Conservation (phyloP, 1,139 yeast species). For the Arxiozyma slooffiae region DNA sequence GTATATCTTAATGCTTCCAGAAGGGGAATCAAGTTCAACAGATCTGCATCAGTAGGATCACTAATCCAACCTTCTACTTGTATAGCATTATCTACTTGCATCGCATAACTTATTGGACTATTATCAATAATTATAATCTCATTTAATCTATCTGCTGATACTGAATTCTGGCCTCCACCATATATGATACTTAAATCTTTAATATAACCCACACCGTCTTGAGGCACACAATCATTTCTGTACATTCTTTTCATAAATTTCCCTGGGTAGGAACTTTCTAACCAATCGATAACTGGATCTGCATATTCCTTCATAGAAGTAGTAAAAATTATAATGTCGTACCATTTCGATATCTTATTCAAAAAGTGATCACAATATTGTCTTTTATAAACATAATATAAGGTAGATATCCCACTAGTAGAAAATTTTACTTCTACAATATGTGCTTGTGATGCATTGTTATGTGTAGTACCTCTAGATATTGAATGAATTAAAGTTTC, state of each 20-base stretch:
- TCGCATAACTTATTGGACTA: conserved; percentile 79
- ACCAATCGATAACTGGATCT: conserved; percentile 91
- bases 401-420: conserved; percentile 42
- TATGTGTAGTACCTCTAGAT: conserved; percentile 51
- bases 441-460: conserved; percentile 38
- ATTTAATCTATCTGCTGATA: conserved; percentile 40
- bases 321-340: conserved; percentile 78
- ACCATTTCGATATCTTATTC: conserved; percentile 75
- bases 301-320: conserved; percentile 94
- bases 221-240: conserved; percentile 67
- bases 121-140: conserved; percentile 79
- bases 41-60: conserved; percentile 79
- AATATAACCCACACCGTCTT: conserved; percentile 76
- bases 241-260: conserved; percentile 47
- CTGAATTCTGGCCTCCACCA: neutral
- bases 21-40: conserved; percentile 71
- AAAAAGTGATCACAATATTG: conserved; percentile 85
- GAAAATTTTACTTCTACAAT: conserved; percentile 78
- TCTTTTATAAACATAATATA: conserved; percentile 84
- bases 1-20: conserved; percentile 69
- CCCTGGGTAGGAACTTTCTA: conserved; percentile 39
- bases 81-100: conserved; percentile 80
- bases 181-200: conserved; percentile 60
- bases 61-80: conserved; percentile 96
- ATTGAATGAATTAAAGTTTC: conserved; percentile 90